Base-by-base conservation (phyloP, 108 stramenopile genomes). In the Epithemia pelagica region DNA sequence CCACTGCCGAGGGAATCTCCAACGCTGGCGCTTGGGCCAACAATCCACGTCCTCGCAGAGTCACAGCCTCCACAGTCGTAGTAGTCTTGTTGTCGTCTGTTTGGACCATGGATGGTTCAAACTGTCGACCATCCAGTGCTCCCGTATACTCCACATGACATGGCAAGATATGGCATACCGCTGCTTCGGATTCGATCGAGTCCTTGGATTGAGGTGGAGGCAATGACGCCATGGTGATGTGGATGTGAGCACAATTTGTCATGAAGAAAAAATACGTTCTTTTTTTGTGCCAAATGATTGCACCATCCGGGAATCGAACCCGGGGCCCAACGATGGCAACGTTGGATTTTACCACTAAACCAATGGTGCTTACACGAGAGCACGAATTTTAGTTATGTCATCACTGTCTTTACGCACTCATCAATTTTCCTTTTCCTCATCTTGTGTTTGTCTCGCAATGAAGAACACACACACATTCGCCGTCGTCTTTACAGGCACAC, bases 261-360 rank as follows among this genome's bases (percentile, higher is more conserved):
- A 10, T 46, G 37, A 46, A 46, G 15, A n/a, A n/a, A n/a, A n/a
- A n/a, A n/a, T n/a, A n/a, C n/a, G n/a, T n/a, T n/a, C n/a, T n/a
- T n/a, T n/a, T n/a, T n/a, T n/a, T n/a, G n/a, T n/a, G n/a, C n/a
- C n/a, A n/a, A n/a, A n/a, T n/a, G n/a, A n/a, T n/a, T 81, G 79
- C 79, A 73, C 78, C 76, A 82, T 68, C 86, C 86, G 80, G 69
- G 86, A 87, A 87, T 87, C 86, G 82, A 87, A 87, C 86, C 69
- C 82, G 86, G 86, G 86, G 86, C 82, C 68, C 82, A 77, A 83
- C 86, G 82, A 87, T 87, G 82, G 86, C 86, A 87, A 84, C 82
- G 81, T 82, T 78, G 80, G 66, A 84, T 84, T 81, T 87, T 87
- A 82, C 86, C 82, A 84, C 81, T 87, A 87, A 79, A 87, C 82